phyloP scores from a whole-genome alignment of 2,329 filamentous ascomycete genomes.

The Tolypocladium tundrense region DNA sequence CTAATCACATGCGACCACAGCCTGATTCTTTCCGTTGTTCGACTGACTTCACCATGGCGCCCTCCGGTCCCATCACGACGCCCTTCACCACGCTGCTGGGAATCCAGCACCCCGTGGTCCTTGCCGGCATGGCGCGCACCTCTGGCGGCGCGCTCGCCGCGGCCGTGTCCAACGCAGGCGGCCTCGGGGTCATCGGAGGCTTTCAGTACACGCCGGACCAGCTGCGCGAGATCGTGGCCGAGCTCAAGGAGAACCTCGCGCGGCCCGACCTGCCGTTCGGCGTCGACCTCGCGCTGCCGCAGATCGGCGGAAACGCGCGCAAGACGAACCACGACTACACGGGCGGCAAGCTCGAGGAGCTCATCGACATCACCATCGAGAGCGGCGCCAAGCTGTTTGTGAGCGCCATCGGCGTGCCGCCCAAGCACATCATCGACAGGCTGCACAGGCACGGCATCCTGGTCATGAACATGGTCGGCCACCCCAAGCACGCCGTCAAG shows the following conservation, averaged over 20 bases:
- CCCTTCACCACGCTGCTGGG: slow-evolving; percentile 69
- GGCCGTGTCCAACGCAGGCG: slow-evolving; percentile 81
- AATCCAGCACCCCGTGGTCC: slow-evolving; percentile 81
- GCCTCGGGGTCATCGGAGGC: slow-evolving; percentile 65
- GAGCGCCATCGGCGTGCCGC: slow-evolving; percentile 78
- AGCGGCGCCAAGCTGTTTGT: slow-evolving; percentile 82
- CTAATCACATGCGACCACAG: not conserved
- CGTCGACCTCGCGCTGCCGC: slow-evolving; percentile 82
- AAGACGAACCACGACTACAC: slow-evolving; percentile 97
- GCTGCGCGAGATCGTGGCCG: slow-evolving; percentile 69
- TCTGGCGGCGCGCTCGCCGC: slow-evolving; percentile 71
- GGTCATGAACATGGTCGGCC: slow-evolving; percentile 96
- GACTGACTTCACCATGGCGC: slow-evolving; percentile 23
- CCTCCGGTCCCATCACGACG: slow-evolving; percentile 53
- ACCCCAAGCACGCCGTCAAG: slow-evolving; percentile 84
- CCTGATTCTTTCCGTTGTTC: not conserved
- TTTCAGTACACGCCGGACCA: slow-evolving; percentile 64
- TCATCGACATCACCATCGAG: slow-evolving; percentile 77
- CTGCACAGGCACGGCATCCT: slow-evolving; percentile 73
- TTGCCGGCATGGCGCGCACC: slow-evolving; percentile 88
- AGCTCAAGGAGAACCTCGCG: slow-evolving; percentile 67
- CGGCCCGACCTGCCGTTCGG: slow-evolving; percentile 70
- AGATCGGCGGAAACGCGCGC: slow-evolving; percentile 73
- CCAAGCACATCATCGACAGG: slow-evolving; percentile 58
- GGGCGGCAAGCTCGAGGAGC: slow-evolving; percentile 73